Evolutionary conservation across 257 asterid genomes (phyloP).

Genomic region (Scutellaria minor): DNA sequence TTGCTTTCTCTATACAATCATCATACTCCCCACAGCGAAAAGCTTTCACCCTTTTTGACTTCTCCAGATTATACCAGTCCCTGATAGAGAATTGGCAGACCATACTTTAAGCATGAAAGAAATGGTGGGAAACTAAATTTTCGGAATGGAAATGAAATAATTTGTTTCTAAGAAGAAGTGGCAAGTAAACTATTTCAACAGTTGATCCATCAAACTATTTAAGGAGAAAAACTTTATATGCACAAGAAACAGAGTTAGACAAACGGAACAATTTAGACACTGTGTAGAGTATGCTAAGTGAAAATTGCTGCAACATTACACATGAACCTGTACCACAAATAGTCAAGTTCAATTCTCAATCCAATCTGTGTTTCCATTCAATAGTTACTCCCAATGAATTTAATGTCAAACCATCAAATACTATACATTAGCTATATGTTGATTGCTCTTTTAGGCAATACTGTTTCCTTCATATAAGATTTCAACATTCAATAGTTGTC

Average conservation of each 20-base stretch:
- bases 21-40: slow-evolving; percentile 92
- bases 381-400: background rate
- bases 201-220: background rate
- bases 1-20: slow-evolving; percentile 79
- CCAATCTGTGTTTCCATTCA: slow-evolving; percentile 9
- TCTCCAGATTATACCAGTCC: slow-evolving; percentile 96
- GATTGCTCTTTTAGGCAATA: background rate
- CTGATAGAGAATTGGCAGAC: slow-evolving; percentile 47
- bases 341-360: background rate
- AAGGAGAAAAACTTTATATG: background rate
- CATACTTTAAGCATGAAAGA: background rate
- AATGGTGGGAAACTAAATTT: background rate
- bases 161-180: background rate
- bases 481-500: background rate
- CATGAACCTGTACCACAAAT: slow-evolving; percentile 2
- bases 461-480: background rate
- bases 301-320: background rate
- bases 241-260: too few relatives aligned
- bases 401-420: background rate
- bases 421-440: background rate
- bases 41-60: slow-evolving; percentile 82
- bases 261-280: background rate
- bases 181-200: background rate
- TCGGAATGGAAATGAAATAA: background rate
- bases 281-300: background rate